These are phyloP conservation scores for Botryosphaeria dothidea DNA, from an alignment of 2,329 filamentous ascomycete genomes.

Conservation along the genomic window DNA sequence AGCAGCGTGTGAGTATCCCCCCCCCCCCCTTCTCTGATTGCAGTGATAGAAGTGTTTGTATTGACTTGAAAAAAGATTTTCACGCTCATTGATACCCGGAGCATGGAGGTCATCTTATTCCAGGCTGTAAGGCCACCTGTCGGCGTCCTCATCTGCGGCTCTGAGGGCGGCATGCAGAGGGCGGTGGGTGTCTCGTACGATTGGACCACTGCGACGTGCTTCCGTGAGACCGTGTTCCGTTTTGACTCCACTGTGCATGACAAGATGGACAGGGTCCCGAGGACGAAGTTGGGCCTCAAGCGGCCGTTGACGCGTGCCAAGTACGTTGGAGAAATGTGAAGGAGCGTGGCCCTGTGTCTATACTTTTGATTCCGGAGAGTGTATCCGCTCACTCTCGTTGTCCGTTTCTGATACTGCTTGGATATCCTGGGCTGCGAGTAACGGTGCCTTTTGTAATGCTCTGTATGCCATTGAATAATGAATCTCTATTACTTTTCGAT, in stretches of 20 bases:
- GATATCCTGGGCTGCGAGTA: no score
- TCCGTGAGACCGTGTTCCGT: conserved; percentile 47
- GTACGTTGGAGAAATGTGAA: background rate
- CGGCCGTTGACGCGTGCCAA: conserved; percentile 3
- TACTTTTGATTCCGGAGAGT: background rate
- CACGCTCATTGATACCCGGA: conserved; percentile 45
- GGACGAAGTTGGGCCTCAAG: conserved; percentile 35
- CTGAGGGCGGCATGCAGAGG: conserved; percentile 49
- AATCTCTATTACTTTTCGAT: no score
- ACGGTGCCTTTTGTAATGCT: no score
- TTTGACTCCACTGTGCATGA: conserved; percentile 42
- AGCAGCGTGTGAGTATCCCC: conserved; percentile 28
- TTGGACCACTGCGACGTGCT: conserved; percentile 43
- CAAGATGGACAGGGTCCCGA: conserved; percentile 34
- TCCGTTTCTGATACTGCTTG: no score
- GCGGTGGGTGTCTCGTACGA: conserved; percentile 50
- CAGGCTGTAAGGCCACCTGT: conserved; percentile 42
- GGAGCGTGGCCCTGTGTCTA: background rate
- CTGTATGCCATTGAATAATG: no score
- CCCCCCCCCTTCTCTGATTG: no score
- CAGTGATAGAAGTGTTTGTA: background rate
- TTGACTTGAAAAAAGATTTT: conserved; percentile 25
- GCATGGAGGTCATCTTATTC: conserved; percentile 48
- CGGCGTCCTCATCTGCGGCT: conserved; percentile 45
- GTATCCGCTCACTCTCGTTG: no score